Evolutionary conservation across 2,329 filamentous ascomycete species (phyloP).

Genomic region (Cladosporium phlei): DNA sequence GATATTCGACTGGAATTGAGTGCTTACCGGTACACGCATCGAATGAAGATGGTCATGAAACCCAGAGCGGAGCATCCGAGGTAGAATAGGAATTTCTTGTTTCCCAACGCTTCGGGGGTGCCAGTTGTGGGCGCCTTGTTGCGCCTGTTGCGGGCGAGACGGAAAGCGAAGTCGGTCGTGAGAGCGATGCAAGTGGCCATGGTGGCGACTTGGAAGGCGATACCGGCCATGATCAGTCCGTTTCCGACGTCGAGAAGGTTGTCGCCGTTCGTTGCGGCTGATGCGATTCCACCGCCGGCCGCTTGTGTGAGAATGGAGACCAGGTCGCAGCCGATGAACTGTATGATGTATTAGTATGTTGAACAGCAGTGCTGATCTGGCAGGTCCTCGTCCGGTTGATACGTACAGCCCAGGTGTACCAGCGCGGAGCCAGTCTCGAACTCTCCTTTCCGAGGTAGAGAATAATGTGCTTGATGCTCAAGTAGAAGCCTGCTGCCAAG

Average conservation of each 20-base stretch:
- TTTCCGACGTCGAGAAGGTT: conserved; percentile 35
- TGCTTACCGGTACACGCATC: conserved; percentile 55
- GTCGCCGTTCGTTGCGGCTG: conserved; percentile 29
- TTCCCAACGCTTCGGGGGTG: conserved; percentile 3
- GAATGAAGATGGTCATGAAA: conserved; percentile 60
- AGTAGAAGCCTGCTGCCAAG: conserved; percentile 43
- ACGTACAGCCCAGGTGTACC: conserved; percentile 42
- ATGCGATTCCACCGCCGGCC: conserved; percentile 40
- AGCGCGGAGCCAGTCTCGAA: conserved; percentile 38
- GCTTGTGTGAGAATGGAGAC: conserved; percentile 43
- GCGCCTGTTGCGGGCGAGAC: conserved; percentile 6
- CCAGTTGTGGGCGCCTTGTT: background rate
- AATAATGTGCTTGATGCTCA: conserved; percentile 45
- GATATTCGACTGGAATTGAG: background rate
- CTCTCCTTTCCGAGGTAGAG: conserved; percentile 39
- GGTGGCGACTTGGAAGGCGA: conserved; percentile 42
- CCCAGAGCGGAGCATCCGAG: conserved; percentile 52
- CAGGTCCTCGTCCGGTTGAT: background rate
- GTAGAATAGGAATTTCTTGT: conserved; percentile 50
- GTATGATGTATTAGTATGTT: conserved; percentile 34
- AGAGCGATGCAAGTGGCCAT: conserved; percentile 40
- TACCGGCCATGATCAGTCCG: conserved; percentile 44
- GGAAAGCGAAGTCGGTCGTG: conserved; percentile 37
- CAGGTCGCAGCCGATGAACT: conserved; percentile 47
- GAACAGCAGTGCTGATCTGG: background rate